Evolutionary conservation across 495 filamentous ascomycete species (phyloP).

Genomic region (Sporormia fimetaria): DNA sequence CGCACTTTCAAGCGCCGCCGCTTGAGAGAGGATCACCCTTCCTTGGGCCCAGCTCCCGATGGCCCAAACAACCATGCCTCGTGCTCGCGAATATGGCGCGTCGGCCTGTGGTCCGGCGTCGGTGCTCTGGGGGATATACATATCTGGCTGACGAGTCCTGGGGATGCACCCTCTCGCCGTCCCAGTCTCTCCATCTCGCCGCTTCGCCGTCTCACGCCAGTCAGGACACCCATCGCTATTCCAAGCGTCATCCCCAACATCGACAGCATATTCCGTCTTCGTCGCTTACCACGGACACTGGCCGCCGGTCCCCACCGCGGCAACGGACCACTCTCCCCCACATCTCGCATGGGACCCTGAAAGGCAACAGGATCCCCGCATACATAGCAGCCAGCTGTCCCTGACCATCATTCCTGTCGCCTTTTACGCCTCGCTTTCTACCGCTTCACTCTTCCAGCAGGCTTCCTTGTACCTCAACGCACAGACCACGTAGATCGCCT

Average conservation of each 20-base stretch:
- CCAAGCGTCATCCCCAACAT: background rate
- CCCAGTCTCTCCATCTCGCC: background rate
- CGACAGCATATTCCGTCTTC: conserved; percentile 1
- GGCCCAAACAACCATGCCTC: no score
- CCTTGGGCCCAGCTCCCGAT: background rate
- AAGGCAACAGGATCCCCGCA: background rate
- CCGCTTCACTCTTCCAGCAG: conserved; percentile 1
- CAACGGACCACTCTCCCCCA: conserved; percentile 13
- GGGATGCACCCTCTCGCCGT: background rate
- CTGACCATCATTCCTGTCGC: conserved; percentile 8
- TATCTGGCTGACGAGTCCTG: no score
- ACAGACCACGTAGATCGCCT: no score
- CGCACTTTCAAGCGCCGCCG: conserved; percentile 20
- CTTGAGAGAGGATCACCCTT: background rate
- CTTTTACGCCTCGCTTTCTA: conserved; percentile 8
- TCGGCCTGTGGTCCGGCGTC: no score
- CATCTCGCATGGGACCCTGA: conserved; percentile 8
- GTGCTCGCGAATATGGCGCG: no score
- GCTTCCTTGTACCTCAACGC: no score
- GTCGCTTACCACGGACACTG: conserved; percentile 12
- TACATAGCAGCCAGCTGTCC: background rate
- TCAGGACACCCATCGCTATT: conserved; percentile 3
- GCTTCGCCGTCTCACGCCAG: background rate
- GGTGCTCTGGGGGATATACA: no score
- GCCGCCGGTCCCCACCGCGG: conserved; percentile 17